These are phyloP conservation scores for Cardiosporidium cionae DNA, from an alignment of 169 alveolate genomes.

Conservation along the genomic window DNA sequence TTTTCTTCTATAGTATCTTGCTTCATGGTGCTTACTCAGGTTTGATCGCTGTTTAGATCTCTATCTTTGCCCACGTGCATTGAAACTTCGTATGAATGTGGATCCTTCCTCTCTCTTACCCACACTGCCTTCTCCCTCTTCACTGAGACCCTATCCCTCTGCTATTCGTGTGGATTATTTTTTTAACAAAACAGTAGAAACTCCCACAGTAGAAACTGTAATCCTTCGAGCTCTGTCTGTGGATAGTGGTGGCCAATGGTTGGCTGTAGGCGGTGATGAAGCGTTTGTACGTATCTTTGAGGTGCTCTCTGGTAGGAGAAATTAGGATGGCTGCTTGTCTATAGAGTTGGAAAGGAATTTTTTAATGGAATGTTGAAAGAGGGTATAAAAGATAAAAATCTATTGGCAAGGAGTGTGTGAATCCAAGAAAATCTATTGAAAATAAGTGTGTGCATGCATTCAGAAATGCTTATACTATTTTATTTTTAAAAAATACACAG, in stretches of 20 bases:
- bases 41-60: conserved; percentile 86
- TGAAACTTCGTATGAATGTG: conserved; percentile 73
- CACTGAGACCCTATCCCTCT: conserved; percentile 32
- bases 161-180: conserved; percentile 17
- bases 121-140: conserved; percentile 26
- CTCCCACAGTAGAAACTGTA: background rate
- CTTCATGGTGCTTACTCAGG: conserved; percentile 61
- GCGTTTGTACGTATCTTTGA: background rate
- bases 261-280: conserved; percentile 12
- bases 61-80: conserved; percentile 81
- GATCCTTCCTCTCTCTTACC: conserved; percentile 36
- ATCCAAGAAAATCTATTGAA: too few species aligned
- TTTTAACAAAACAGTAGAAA: background rate
- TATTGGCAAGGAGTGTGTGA: too few species aligned
- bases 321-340: too few species aligned
- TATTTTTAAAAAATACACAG: too few species aligned
- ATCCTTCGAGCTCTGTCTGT: background rate
- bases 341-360: too few species aligned
- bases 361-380: too few species aligned
- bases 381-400: too few species aligned
- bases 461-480: too few species aligned
- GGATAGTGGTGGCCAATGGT: conserved; percentile 3
- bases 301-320: conserved; percentile 4
- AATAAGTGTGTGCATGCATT: too few species aligned
- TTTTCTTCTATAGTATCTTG: background rate